phyloP scores from a whole-genome alignment of 1,139 yeast species.

The Suhomyces chickasaworum region DNA sequence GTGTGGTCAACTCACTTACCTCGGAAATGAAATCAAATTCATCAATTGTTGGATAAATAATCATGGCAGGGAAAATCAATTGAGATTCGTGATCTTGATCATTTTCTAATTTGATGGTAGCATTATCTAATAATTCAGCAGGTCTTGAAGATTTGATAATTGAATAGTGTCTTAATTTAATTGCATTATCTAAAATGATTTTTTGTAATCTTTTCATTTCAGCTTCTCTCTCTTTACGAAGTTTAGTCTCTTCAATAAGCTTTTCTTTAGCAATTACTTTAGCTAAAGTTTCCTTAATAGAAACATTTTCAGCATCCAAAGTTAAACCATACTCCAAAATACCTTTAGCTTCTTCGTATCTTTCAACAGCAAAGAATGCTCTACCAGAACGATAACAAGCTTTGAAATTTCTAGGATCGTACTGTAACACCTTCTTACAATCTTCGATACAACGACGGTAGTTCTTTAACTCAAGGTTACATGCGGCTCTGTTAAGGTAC shows the following conservation, averaged over 20 bases:
- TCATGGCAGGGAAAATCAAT: constrained; percentile 74
- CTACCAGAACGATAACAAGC: constrained; percentile 85
- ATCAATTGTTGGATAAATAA: constrained; percentile 80
- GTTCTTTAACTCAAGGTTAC: constrained; percentile 82
- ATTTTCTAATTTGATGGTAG: constrained; percentile 62
- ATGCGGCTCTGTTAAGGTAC: constrained; percentile 83
- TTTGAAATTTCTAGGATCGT: constrained; percentile 73
- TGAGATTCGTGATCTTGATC: constrained; percentile 75
- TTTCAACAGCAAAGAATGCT: constrained; percentile 71
- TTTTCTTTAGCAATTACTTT: constrained; percentile 44
- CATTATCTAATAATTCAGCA: constrained; percentile 49
- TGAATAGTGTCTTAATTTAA: constrained; percentile 55
- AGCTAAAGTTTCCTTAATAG: constrained; percentile 47
- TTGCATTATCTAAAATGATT: constrained; percentile 51
- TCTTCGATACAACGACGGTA: constrained; percentile 86
- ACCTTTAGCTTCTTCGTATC: constrained; percentile 70
- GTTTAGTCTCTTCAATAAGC: constrained; percentile 33
- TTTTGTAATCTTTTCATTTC: constrained; percentile 34
- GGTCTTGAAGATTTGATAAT: constrained; percentile 54
- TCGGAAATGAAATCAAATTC: constrained; percentile 83
- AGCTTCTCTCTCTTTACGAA: constrained; percentile 35
- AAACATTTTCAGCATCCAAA: constrained; percentile 58
- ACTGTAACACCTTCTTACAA: constrained; percentile 67
- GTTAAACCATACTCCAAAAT: constrained; percentile 65
- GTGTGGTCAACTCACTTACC: constrained; percentile 68